Percentiles rank a stretch among this genome's conserved stretches.
These are phyloP conservation scores for Sphenostylis stenocarpa DNA, from an alignment of 306 rosid species.

Conservation along the genomic window DNA sequence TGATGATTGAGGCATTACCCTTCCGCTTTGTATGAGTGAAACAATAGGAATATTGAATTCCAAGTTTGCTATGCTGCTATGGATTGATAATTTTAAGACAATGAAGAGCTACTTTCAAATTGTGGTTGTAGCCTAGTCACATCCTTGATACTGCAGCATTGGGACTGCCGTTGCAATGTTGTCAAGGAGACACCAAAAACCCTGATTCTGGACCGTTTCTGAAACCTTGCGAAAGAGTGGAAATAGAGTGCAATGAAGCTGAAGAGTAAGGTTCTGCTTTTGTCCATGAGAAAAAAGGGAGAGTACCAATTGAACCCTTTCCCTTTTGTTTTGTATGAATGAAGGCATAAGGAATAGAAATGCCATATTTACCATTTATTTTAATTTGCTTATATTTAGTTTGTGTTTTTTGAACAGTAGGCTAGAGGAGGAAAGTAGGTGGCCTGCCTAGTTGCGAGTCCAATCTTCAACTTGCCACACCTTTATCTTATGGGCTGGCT, in stretches of 20 bases:
- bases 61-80: neutral
- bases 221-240: neutral
- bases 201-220: neutral
- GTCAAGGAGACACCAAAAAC: neutral
- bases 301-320: neutral
- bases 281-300: neutral
- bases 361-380: neutral
- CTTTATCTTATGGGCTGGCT: neutral
- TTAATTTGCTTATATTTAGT: neutral
- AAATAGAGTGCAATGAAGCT: slow-evolving; percentile 18
- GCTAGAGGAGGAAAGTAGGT: neutral
- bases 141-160: neutral
- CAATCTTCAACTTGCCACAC: neutral
- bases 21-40: neutral
- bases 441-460: neutral
- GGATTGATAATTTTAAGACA: neutral
- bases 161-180: neutral
- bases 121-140: neutral
- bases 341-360: neutral
- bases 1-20: neutral
- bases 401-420: neutral
- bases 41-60: neutral
- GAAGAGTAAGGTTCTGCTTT: neutral
- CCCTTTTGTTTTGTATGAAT: neutral
- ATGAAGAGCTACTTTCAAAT: neutral